Evolutionary conservation across 2,329 filamentous ascomycete genomes (phyloP).

Genomic region (Chaetomium sp.): DNA sequence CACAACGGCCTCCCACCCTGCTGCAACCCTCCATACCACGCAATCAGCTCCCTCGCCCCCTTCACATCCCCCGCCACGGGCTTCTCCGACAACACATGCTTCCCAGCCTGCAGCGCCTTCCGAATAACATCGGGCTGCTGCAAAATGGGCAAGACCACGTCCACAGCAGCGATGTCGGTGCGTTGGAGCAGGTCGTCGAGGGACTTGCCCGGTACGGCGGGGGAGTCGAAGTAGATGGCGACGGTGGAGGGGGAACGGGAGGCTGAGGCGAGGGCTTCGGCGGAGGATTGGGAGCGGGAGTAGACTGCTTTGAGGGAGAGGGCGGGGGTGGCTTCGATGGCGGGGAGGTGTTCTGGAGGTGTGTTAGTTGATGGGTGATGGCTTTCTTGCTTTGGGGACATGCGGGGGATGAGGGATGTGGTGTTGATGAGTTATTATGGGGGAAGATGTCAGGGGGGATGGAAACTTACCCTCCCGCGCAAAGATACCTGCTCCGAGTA

Average conservation of each 20-base stretch:
- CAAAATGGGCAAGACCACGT: conserved; percentile 57
- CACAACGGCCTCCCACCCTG: conserved; percentile 35
- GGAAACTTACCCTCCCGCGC: conserved; percentile 23
- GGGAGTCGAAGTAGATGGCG: conserved; percentile 54
- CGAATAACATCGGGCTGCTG: conserved; percentile 53
- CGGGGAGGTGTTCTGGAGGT: conserved; percentile 39
- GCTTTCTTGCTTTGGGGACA: not conserved
- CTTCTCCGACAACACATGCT: conserved; percentile 66
- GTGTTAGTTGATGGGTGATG: not conserved
- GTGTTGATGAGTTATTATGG: not conserved
- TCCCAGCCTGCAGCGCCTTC: conserved; percentile 55
- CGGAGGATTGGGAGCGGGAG: conserved; percentile 55
- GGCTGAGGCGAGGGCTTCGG: conserved; percentile 36
- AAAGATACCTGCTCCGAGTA: conserved; percentile 33
- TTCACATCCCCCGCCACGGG: conserved; percentile 53
- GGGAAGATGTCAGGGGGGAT: not conserved
- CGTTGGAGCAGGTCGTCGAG: conserved; percentile 48
- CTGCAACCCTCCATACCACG: conserved; percentile 25
- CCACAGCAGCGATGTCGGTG: conserved; percentile 48
- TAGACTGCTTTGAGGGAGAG: conserved; percentile 59
- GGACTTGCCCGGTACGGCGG: conserved; percentile 35
- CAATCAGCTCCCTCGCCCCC: conserved; percentile 22
- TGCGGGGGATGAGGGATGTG: too few species aligned
- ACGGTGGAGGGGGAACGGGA: conserved; percentile 20
- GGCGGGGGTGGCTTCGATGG: conserved; percentile 45